Base-by-base conservation (phyloP, 306 rosid species). In the Argentina anserina region DNA sequence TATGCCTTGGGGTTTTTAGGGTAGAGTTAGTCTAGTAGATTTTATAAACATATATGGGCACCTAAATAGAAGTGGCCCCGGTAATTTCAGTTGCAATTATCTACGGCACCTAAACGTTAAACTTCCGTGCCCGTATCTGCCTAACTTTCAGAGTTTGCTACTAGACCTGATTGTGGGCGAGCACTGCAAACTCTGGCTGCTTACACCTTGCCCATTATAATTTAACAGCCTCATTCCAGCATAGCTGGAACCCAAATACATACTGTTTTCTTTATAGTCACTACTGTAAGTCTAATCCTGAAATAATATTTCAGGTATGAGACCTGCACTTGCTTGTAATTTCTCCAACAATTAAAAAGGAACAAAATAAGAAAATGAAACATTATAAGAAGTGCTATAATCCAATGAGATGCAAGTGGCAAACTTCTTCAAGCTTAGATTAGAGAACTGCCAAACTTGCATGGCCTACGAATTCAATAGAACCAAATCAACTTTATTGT, bases 391-490 rank as follows among this genome's bases (percentile, higher is more conserved):
- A 0, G 75, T 25, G 39, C 65, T 25, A 26, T 9, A 53, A 40
- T 55, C 53, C 28, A 13, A 52, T 33, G 2, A n/a, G 7, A 28
- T 28, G 63, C 34, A 58, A 5, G 63, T 33, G 14, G 50, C 6
- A 25, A 47, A 33, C 21, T 58, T 71, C 67, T 23, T 71, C 56
- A 58, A 58, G 21, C 14, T 25, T 41, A 71, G 56, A 11, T 58
- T 31, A 56, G 1, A 53, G 28, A 70, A 11, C 5, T 45, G 25
- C 25, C 9, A 73, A 73, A 73, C 14, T 73, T 23, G 20, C 36
- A 46, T 5, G 61, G 36, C 14, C 29, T 34, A 34, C 39, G 26
- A 60, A 73, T 73, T 73, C 37, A 21, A 62, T 17, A 33, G 46
- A 25, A 23, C 6, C 9, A 63, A 49, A 61, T 49, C 41, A 50